Percentiles rank a stretch among this genome's conserved stretches.
Evolutionary conservation across 805 yeast genomes (phyloP).

Genomic region (Candida bentonensis): DNA sequence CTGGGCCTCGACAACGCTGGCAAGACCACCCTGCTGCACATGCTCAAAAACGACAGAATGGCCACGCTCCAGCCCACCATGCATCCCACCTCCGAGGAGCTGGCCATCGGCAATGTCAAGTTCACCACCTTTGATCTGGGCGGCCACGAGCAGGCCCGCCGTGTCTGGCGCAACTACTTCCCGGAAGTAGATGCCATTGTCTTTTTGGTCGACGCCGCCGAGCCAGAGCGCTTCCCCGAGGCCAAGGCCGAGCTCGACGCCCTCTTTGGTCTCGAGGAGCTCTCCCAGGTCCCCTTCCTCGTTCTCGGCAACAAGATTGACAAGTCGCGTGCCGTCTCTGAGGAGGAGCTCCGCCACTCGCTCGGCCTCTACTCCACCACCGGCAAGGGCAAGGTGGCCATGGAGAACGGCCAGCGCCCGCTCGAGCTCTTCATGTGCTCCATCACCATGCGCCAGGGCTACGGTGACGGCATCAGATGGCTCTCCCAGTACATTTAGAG

Average conservation of each 20-base stretch:
- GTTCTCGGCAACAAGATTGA: constrained; percentile 95
- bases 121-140: constrained; percentile 98
- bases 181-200: constrained; percentile 98
- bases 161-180: constrained; percentile 98
- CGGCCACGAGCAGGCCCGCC: constrained; percentile 97
- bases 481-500: constrained; percentile 86
- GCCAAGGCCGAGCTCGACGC: constrained; percentile 91
- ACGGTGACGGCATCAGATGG: constrained; percentile 98
- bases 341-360: constrained; percentile 83
- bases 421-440: constrained; percentile 96
- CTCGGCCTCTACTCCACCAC: constrained; percentile 81
- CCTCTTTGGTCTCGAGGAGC: constrained; percentile 82
- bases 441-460: constrained; percentile 96
- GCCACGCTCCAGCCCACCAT: constrained; percentile 96
- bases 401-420: constrained; percentile 67
- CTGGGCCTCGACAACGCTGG: constrained; percentile 97
- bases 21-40: constrained; percentile 77
- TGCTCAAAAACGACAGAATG: constrained; percentile 87
- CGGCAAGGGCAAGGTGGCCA: constrained; percentile 66
- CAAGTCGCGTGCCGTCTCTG: constrained; percentile 85
- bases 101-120: constrained; percentile 89
- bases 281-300: constrained; percentile 78
- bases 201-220: constrained; percentile 93
- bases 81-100: constrained; percentile 95
- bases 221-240: constrained; percentile 88